Base-by-base conservation (phyloP, 805 yeast species). In the Yamadazyma sp. region DNA sequence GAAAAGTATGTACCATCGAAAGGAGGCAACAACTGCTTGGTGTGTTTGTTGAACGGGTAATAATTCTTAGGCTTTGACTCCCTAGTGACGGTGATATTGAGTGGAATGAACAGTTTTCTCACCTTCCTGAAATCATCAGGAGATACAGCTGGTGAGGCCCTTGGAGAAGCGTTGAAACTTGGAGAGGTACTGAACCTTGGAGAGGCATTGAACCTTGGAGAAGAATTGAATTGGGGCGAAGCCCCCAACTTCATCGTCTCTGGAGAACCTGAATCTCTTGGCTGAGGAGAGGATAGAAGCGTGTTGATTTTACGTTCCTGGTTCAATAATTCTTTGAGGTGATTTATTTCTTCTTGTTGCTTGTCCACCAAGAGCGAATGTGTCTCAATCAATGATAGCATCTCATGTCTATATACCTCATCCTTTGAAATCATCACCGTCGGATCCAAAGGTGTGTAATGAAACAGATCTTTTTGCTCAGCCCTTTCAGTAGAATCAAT, bases 341-440 rank as follows among this genome's bases (percentile, higher is more conserved):
- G 48, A 10, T 48, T 42, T 13, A 55, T 57, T 41, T 59, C 62
- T 12, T 48, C 42, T 36, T 54, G 56, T 34, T 60, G 61, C 34
- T 49, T 55, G 11, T 39, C 30, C 7, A 58, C 44, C 36, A 57
- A 44, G 3, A 35, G 34, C 9, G 49, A 41, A 28, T 60, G 60
- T 8, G 51, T 47, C 30, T 54, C 49, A 7, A 55, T 47, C 13
- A 59, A 41, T 11, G 45, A 25, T 32, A 49, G 41, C 57, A 56
- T 48, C 42, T 55, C 62, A 5, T 42, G 44, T 28, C 56, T 38
- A 27, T 50, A 52, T 8, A 53, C 44, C 31, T 40, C 47, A 32
- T 46, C 40, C 28, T 28, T 41, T 3, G 47, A 29, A 8, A 27
- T 13, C 30, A 29, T 30, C 6, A n/a, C 22, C 15, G 32, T 13